Evolutionary conservation across 306 rosid species (phyloP), one percentile per base, ranked within the genome.

Genomic region (Aeschynomene evenia): DNA sequence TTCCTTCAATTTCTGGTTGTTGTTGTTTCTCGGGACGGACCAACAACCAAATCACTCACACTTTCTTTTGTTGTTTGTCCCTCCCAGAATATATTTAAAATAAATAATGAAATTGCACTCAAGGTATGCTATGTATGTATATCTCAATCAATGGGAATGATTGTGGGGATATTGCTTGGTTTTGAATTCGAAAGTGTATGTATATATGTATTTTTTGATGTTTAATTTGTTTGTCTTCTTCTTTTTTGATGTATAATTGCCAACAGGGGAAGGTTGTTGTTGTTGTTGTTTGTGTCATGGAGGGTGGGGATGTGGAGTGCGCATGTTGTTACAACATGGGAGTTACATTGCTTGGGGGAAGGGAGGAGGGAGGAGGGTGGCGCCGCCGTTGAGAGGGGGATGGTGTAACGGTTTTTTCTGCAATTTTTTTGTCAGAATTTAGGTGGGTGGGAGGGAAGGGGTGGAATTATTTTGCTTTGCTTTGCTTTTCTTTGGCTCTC

Each of bases 351-450:
- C n/a, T n/a, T 3, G 51, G 16, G 63, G 18, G 33, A 23, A 43
- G 49, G 14, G 39, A 28, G 43, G 15, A 50, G 15, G 28, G 66
- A 22, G 57, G 62, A 39, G 73, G 55, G n/a, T 24, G 81, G 37
- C 72, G 80, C 56, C 75, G 73, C 61, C 22, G 48, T 52, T 3
- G 18, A 14, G 15, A 16, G 13, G 16, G 73, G 19, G 74, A 73
- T 74, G 88, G 84, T 71, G 16, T 7, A 54, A 84, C 89, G 82
- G 61, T 13, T 53, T 79, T 84, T 59, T 79, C 91, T 84, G 73
- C 20, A 59, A 53, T 9, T 68, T 65, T 57, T 26, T 46, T 51
- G 77, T 67, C 9, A 45, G 51, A 24, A 42, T 65, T 20, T 23
- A 24, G 59, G 33, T n/a, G 70, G 19, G 60, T 23, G 62, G 19